Percentiles rank a stretch among this genome's conserved stretches.
These are phyloP conservation scores for Diaporthe humulicola DNA, from an alignment of 2,329 filamentous ascomycete species.

Conservation along the genomic window DNA sequence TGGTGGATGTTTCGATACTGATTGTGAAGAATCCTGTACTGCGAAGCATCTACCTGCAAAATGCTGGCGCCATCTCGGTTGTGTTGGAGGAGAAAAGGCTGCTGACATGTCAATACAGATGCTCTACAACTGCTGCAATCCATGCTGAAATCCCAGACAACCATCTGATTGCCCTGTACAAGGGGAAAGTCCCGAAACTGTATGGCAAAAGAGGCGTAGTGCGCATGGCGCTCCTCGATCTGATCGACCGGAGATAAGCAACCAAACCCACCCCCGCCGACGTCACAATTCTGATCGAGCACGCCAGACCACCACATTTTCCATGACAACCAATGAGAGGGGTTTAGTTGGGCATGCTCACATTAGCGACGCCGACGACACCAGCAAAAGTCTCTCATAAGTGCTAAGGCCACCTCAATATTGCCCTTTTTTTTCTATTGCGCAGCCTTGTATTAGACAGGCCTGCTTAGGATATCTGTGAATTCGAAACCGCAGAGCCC, in stretches of 20 bases:
- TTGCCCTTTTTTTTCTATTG: background rate
- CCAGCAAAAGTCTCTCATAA: slow-evolving; percentile 3
- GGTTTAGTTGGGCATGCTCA: slow-evolving; percentile 31
- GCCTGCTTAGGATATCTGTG: background rate
- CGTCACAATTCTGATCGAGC: slow-evolving; percentile 39
- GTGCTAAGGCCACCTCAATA: background rate
- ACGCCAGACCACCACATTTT: slow-evolving; percentile 38
- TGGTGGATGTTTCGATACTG: background rate
- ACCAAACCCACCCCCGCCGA: slow-evolving; percentile 32
- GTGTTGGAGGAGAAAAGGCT: background rate
- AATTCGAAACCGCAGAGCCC: background rate
- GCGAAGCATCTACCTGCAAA: background rate
- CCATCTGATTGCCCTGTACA: background rate
- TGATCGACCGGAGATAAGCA: slow-evolving; percentile 20
- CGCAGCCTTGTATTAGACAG: background rate
- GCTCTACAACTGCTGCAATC: background rate
- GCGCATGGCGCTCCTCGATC: no score
- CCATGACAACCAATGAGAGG: slow-evolving; percentile 35
- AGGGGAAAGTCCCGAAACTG: background rate
- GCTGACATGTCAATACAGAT: background rate
- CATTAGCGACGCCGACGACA: slow-evolving; percentile 30
- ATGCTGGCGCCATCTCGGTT: background rate
- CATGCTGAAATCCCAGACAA: background rate
- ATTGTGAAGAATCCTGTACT: background rate
- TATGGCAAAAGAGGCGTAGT: background rate